Percentiles rank a stretch among this genome's conserved stretches.
Evolutionary conservation across 768 basidiomycete species (phyloP).

Genomic region (Mycena chlorophos): DNA sequence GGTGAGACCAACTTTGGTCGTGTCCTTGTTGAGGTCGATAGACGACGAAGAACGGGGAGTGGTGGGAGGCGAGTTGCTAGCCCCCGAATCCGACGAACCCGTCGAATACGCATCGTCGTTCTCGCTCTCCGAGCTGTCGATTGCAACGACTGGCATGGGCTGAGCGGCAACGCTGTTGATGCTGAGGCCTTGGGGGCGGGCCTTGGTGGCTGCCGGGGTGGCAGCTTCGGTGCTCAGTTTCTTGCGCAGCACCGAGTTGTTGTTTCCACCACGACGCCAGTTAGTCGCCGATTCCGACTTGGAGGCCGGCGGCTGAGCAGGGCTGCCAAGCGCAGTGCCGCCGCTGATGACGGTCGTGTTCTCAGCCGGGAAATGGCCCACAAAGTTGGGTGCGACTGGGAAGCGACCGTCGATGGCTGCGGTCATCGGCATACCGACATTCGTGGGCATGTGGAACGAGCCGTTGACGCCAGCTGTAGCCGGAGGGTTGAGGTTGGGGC

Average conservation of each 20-base stretch:
- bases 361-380: slow-evolving; percentile 37
- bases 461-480: slow-evolving; percentile 70
- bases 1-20: slow-evolving; percentile 53
- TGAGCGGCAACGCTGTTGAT: slow-evolving; percentile 54
- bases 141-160: slow-evolving; percentile 53
- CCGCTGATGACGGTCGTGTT: slow-evolving; percentile 74
- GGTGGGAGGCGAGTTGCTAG: slow-evolving; percentile 65
- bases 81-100: slow-evolving; percentile 55
- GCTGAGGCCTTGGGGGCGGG: slow-evolving; percentile 67
- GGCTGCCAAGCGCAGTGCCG: slow-evolving; percentile 63
- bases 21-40: slow-evolving; percentile 62
- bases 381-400: slow-evolving; percentile 41
- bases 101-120: slow-evolving; percentile 62
- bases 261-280: slow-evolving; percentile 77
- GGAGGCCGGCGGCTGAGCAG: slow-evolving; percentile 48
- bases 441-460: slow-evolving; percentile 61
- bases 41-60: slow-evolving; percentile 76
- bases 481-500: slow-evolving; percentile 51
- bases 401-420: slow-evolving; percentile 74
- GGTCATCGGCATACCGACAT: slow-evolving; percentile 73
- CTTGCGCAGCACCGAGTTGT: slow-evolving; percentile 63
- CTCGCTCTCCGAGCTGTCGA: slow-evolving; percentile 56
- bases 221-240: slow-evolving; percentile 51
- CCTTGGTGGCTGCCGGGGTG: slow-evolving; percentile 32
- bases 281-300: slow-evolving; percentile 79